These are phyloP conservation scores for Candida gigantensis DNA, from an alignment of 1,139 yeast species.

Conservation along the genomic window DNA sequence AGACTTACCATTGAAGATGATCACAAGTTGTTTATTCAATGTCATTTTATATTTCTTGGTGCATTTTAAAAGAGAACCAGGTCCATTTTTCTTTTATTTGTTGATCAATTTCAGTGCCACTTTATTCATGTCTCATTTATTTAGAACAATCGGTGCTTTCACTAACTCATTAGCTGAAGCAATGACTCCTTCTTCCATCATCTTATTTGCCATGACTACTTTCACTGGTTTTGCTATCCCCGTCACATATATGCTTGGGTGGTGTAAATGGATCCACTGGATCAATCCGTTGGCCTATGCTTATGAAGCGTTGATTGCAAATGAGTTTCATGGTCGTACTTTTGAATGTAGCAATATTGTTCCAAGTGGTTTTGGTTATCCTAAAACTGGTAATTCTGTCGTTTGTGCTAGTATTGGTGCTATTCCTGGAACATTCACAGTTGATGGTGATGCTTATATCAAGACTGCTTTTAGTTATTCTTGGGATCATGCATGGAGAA, in stretches of 20 bases:
- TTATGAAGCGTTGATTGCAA: slow-evolving; percentile 57
- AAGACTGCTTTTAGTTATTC: slow-evolving; percentile 46
- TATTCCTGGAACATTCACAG: slow-evolving; percentile 51
- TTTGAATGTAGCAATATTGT: slow-evolving; percentile 50
- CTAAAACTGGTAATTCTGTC: slow-evolving; percentile 21
- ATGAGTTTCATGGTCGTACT: slow-evolving; percentile 51
- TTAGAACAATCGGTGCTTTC: slow-evolving; percentile 60
- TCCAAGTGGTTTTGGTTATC: slow-evolving; percentile 52
- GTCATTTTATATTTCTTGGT: slow-evolving; percentile 60
- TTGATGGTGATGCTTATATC: slow-evolving; percentile 63
- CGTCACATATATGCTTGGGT: slow-evolving; percentile 57
- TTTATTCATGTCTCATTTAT: slow-evolving; percentile 56
- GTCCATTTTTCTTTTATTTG: slow-evolving; percentile 59
- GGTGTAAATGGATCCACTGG: slow-evolving; percentile 65
- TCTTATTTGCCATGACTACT: slow-evolving; percentile 52
- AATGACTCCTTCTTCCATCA: slow-evolving; percentile 60
- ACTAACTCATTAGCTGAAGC: slow-evolving; percentile 60
- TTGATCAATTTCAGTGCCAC: slow-evolving; percentile 44
- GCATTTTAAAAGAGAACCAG: slow-evolving; percentile 56
- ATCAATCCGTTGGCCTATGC: slow-evolving; percentile 59
- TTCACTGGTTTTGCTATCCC: slow-evolving; percentile 65
- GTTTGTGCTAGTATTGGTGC: slow-evolving; percentile 71
- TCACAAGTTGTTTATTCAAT: slow-evolving; percentile 42
- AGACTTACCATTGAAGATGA: slow-evolving; percentile 56
- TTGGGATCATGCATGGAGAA: slow-evolving; percentile 76